These are phyloP conservation scores for Colletotrichum sidae DNA, from an alignment of 2,329 filamentous ascomycete genomes.

Conservation along the genomic window DNA sequence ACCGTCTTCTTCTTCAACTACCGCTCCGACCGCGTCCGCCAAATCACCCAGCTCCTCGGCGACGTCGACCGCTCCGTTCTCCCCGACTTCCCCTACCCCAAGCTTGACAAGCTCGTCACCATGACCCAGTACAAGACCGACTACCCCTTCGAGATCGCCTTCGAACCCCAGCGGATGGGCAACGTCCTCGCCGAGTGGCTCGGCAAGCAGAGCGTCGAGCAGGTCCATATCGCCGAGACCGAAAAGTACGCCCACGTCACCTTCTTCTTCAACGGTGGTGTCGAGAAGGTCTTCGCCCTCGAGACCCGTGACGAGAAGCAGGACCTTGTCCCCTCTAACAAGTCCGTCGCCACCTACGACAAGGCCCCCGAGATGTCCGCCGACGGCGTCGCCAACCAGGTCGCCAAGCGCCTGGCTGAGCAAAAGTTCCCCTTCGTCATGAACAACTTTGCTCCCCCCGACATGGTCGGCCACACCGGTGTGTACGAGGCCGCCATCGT, in stretches of 20 bases:
- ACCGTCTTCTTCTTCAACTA: conserved; percentile 99
- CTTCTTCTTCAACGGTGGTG: conserved; percentile 99
- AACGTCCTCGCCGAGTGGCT: conserved; percentile 99
- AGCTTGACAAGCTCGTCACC: conserved; percentile 85
- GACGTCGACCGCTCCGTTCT: conserved; percentile 90
- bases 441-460: conserved; percentile 99
- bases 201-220: conserved; percentile 86
- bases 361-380: conserved; percentile 96
- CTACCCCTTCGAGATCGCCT: conserved; percentile 92
- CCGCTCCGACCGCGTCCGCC: conserved; percentile 95
- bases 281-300: conserved; percentile 94
- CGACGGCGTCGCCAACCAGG: conserved; percentile 87
- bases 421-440: conserved; percentile 95
- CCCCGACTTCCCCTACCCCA: conserved; percentile 93
- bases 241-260: conserved; percentile 99
- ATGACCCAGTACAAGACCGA: conserved; percentile 99
- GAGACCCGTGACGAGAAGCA: conserved; percentile 88
- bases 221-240: conserved; percentile 97
- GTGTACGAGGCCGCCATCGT: conserved; percentile 95
- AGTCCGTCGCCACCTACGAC: conserved; percentile 92
- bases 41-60: conserved; percentile 94
- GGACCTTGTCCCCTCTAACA: conserved; percentile 87
- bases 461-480: conserved; percentile 99
- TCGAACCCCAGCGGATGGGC: conserved; percentile 94
- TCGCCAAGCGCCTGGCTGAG: conserved; percentile 86